Evolutionary conservation across 345 rosid genomes (phyloP).

Genomic region (Citrus sp.): DNA sequence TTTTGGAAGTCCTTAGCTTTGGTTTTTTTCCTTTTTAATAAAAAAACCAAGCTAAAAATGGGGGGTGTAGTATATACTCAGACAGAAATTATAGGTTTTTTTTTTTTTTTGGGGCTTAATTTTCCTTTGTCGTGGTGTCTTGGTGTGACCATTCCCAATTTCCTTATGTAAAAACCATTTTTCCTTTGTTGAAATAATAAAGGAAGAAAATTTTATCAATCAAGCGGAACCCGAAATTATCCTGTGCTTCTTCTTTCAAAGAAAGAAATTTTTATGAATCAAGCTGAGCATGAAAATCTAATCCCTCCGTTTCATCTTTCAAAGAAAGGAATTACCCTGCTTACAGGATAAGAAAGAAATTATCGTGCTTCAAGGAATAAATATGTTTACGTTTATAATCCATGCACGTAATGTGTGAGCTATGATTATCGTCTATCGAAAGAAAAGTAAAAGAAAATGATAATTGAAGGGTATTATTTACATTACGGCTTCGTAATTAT

Average conservation of each 20-base stretch:
- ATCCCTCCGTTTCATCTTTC: no score
- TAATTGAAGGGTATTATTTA: no score
- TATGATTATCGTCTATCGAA: no score
- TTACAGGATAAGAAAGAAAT: no score
- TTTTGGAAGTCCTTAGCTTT: constrained; percentile 8
- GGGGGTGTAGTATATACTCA: constrained; percentile 11
- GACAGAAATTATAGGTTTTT: not conserved
- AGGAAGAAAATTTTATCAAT: not conserved
- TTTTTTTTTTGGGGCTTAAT: not conserved
- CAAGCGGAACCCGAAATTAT: not conserved
- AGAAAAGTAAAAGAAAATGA: no score
- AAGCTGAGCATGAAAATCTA: no score
- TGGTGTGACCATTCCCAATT: not conserved
- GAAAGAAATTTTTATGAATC: not conserved
- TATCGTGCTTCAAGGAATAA: no score
- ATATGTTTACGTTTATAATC: no score
- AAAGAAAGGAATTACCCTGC: no score
- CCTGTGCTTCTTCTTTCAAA: no score
- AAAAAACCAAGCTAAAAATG: constrained; percentile 31
- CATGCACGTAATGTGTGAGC: no score
- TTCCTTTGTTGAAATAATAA: not conserved
- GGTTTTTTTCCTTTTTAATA: constrained; percentile 47
- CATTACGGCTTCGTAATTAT: no score
- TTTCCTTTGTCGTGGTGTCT: not conserved
- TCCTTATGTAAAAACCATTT: not conserved